A percentile compares a stretch with the other conserved stretches of the same genome.
Conservation (phyloP, 2,329 filamentous ascomycete genomes). For the Sclerotinia trifoliorum region DNA sequence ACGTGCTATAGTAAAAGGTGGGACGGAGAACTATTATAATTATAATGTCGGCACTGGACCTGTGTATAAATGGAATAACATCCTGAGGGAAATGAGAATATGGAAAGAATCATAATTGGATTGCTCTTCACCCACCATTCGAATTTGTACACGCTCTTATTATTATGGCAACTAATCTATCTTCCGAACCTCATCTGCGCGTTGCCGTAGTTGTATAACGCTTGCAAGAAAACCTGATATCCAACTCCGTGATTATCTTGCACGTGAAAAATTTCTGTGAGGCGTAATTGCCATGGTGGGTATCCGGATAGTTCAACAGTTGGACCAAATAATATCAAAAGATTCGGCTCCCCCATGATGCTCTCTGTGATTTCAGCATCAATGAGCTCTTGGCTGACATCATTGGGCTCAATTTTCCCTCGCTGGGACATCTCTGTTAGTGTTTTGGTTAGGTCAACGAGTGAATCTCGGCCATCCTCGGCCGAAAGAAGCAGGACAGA, state of each 20-base stretch:
- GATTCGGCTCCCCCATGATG: conserved; percentile 85
- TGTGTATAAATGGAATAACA: conserved; percentile 66
- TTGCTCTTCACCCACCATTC: conserved; percentile 14
- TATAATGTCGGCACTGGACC: conserved; percentile 75
- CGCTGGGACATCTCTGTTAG: conserved; percentile 92
- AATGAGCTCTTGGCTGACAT: conserved; percentile 83
- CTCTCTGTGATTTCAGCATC: conserved; percentile 80
- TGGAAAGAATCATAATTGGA: conserved; percentile 31
- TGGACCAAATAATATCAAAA: conserved; percentile 84
- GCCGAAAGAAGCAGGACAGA: conserved; percentile 78
- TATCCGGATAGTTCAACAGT: conserved; percentile 84
- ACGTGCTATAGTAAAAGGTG: conserved; percentile 65
- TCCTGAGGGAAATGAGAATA: conserved; percentile 45
- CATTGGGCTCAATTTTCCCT: conserved; percentile 73
- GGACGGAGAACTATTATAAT: conserved; percentile 80
- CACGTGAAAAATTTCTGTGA: conserved; percentile 89
- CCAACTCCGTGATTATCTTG: conserved; percentile 79
- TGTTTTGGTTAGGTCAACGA: conserved; percentile 94
- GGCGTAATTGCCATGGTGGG: conserved; percentile 90
- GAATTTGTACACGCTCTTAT: neutral
- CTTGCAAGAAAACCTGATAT: conserved; percentile 89
- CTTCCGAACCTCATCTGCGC: conserved; percentile 76
- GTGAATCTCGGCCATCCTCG: conserved; percentile 86
- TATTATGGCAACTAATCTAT: conserved; percentile 28
- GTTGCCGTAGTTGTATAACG: conserved; percentile 77